These are phyloP conservation scores for Coemansia sp. DNA, from an alignment of 192 early-diverging fungal genomes.

Conservation along the genomic window DNA sequence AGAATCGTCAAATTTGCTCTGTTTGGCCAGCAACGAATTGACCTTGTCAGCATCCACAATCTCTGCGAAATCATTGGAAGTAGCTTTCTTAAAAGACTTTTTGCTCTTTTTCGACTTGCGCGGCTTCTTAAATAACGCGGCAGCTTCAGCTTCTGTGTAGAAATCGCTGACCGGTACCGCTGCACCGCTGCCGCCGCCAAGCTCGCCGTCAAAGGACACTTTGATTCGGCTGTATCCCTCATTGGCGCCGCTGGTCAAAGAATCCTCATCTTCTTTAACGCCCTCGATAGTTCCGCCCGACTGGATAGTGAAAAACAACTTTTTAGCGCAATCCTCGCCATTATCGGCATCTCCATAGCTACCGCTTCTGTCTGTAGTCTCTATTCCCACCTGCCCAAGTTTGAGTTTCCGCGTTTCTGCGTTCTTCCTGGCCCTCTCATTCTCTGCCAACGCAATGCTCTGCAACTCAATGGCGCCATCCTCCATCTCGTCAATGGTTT, in stretches of 20 bases:
- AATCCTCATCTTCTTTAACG: slow-evolving; percentile 10
- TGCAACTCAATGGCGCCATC: slow-evolving; percentile 74
- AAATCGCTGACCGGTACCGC: slow-evolving; percentile 76
- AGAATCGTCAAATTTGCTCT: slow-evolving; percentile 35
- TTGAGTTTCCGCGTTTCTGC: slow-evolving; percentile 67
- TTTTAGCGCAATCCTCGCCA: slow-evolving; percentile 59
- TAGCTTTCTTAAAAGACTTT: slow-evolving; percentile 28
- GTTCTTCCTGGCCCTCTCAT: slow-evolving; percentile 67
- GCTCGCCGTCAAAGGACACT: slow-evolving; percentile 4
- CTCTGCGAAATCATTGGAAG: slow-evolving; percentile 21
- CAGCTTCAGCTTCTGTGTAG: slow-evolving; percentile 85
- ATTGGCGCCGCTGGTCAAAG: neutral
- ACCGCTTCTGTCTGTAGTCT: slow-evolving; percentile 22
- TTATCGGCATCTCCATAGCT: slow-evolving; percentile 75
- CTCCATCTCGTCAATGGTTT: slow-evolving; percentile 62
- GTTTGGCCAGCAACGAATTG: slow-evolving; percentile 14
- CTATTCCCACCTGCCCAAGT: slow-evolving; percentile 38
- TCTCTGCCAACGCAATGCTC: slow-evolving; percentile 67
- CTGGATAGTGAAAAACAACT: slow-evolving; percentile 56
- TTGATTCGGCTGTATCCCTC: neutral
- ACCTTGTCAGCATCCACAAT: slow-evolving; percentile 28
- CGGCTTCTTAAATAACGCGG: slow-evolving; percentile 74
- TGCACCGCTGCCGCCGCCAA: slow-evolving; percentile 7
- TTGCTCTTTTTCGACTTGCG: slow-evolving; percentile 62
- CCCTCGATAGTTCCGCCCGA: slow-evolving; percentile 53